Percentiles rank a stretch among this genome's conserved stretches.
Evolutionary conservation across 164 flowering plant genomes (phyloP).

Genomic region (Magnolia kwangsiensis): DNA sequence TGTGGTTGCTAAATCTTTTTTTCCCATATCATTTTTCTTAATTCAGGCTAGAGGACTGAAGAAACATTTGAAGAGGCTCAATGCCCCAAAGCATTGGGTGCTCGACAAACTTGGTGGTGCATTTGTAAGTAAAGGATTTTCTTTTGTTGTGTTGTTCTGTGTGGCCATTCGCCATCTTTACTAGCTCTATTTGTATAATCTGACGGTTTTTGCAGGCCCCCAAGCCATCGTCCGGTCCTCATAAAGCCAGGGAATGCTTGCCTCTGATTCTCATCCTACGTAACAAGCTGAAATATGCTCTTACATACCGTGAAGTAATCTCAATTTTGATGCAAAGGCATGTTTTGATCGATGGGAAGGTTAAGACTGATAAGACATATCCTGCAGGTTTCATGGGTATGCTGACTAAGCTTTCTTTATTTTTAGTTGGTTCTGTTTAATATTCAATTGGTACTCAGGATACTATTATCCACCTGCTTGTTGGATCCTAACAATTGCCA

Average conservation of each 20-base stretch:
- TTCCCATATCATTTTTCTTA: neutral
- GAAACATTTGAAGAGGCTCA: constrained; percentile 74
- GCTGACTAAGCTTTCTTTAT: neutral
- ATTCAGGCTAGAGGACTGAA: constrained; percentile 61
- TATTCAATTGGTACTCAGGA: neutral
- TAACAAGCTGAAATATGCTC: constrained; percentile 58
- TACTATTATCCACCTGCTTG: neutral
- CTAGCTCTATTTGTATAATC: neutral
- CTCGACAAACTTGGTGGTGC: constrained; percentile 71
- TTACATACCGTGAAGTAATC: constrained; percentile 54
- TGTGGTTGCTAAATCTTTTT: neutral
- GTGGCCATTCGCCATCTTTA: neutral
- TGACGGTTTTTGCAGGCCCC: constrained; percentile 37
- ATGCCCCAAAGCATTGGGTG: constrained; percentile 75
- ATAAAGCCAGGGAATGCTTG: constrained; percentile 60
- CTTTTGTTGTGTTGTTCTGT: neutral
- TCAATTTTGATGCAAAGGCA: constrained; percentile 60
- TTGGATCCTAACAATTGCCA: neutral
- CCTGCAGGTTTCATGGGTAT: constrained; percentile 69
- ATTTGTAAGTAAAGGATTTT: constrained; percentile 38
- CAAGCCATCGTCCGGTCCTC: constrained; percentile 70
- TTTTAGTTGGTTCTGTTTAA: no score
- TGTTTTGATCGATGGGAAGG: constrained; percentile 54
- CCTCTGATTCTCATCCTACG: constrained; percentile 52
- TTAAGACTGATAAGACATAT: constrained; percentile 60